Evolutionary conservation across 768 basidiomycete species (phyloP), one percentile per base, ranked within the genome.

Genomic region (Calocybe cyanea): DNA sequence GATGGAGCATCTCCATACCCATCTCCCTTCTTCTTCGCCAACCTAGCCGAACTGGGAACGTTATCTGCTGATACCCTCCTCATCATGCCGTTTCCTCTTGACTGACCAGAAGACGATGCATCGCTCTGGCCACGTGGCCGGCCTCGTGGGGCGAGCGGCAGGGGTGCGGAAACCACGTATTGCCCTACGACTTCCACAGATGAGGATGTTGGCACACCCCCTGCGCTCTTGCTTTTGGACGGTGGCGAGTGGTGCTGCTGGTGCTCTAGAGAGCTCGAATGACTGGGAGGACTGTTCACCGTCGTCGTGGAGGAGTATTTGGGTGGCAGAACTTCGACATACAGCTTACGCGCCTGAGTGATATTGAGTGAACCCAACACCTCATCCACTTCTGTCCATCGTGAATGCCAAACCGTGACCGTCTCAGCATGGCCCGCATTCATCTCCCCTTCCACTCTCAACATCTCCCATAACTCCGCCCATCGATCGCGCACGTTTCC

Each of bases 391-490:
- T 86, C 85, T 10, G 60, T 68, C 79, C 81, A 91, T 13, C 89
- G 68, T 31, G 69, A 67, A 57, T 72, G 69, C 88, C 89, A 92
- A 8, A 89, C 84, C 0, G 70, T 70, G 20, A 81, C 57, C 17
- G 89, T 91, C 68, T 90, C 88, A 7, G 72, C 74, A 4, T 74
- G 73, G 6, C 80, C 83, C 0, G 75, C 80, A 50, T 83, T 83
- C 67, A 76, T 62, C 66, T 85, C 83, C 1, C 81, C 83, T 15
- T 86, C 85, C 3, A 85, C 80, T 8, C 76, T 68, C n/a, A 87
- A 64, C 58, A 84, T 86, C 49, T 90, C 85, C 89, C 89, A 92
- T n/a, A 92, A 64, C n/a, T 81, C 82, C 1, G 71, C 75, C 89
- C 89, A 92, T 21, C 75, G 68, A 40, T 79, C 78, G 34, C 76